Evolutionary conservation across 225 moss, liverwort and hornwort species (phyloP).

Genomic region (Thuidium tamariscinum): DNA sequence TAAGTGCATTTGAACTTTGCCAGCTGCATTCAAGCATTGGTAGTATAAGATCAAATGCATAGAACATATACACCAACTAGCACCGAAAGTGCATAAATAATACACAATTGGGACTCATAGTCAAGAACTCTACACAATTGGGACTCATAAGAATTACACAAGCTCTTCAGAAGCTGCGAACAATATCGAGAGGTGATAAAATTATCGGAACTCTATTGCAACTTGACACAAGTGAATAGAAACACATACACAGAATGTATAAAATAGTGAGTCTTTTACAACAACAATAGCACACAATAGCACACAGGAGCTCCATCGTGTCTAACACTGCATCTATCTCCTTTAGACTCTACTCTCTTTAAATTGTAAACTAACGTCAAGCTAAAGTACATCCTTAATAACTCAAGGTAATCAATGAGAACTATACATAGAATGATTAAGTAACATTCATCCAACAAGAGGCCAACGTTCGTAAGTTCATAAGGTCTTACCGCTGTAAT

Average conservation of each 20-base stretch:
- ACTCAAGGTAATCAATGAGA: neutral
- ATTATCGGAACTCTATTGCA: neutral
- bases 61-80: neutral
- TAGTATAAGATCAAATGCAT: neutral
- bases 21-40: neutral
- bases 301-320: neutral
- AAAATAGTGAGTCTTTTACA: neutral
- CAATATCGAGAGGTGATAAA: neutral
- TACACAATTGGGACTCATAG: neutral
- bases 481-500: neutral
- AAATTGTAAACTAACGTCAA: neutral
- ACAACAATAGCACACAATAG: neutral
- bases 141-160: neutral
- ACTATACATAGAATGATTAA: fast-evolving
- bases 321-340: neutral
- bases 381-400: neutral
- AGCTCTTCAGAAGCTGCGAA: neutral
- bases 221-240: neutral
- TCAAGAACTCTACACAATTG: neutral
- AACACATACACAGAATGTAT: neutral
- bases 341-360: neutral
- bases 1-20: neutral
- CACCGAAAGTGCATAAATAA: neutral
- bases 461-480: neutral
- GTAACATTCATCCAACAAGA: neutral